phyloP scores from a whole-genome alignment of 2,329 filamentous ascomycete genomes.

The Geosmithia putterillii region DNA sequence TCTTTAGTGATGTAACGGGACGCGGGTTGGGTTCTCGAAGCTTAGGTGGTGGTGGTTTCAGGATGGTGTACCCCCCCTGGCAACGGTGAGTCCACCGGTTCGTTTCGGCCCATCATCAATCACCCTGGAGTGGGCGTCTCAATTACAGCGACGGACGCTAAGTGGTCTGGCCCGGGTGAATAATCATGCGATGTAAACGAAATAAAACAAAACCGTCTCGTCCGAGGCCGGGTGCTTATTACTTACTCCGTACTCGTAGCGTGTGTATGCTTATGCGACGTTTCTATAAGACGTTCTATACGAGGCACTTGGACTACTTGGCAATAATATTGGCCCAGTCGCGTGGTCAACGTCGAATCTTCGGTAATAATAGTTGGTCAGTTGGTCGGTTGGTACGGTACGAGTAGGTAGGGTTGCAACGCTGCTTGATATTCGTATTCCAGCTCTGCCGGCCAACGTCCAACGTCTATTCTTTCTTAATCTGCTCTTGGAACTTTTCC shows the following conservation, averaged over 20 bases:
- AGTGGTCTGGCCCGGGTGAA: background rate
- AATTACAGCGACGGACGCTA: background rate
- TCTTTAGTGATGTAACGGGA: background rate
- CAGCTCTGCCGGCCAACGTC: background rate
- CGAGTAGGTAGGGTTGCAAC: background rate
- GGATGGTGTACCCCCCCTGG: background rate
- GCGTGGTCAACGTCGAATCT: no score
- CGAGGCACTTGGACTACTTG: no score
- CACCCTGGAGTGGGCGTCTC: background rate
- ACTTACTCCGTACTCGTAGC: no score
- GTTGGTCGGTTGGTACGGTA: background rate
- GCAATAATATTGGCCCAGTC: no score
- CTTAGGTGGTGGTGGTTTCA: no score
- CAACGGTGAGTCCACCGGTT: background rate
- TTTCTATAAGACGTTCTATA: no score
- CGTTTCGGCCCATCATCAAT: background rate
- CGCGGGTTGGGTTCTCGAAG: background rate
- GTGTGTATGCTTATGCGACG: background rate
- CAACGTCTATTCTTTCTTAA: conserved; percentile 25
- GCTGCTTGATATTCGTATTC: background rate
- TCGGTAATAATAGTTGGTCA: no score
- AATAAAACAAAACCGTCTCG: background rate
- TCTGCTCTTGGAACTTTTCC: conserved; percentile 39
- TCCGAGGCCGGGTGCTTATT: no score
- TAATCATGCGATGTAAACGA: background rate